phyloP scores from a whole-genome alignment of 2,329 filamentous ascomycete genomes.

The Meredithiella fracta region DNA sequence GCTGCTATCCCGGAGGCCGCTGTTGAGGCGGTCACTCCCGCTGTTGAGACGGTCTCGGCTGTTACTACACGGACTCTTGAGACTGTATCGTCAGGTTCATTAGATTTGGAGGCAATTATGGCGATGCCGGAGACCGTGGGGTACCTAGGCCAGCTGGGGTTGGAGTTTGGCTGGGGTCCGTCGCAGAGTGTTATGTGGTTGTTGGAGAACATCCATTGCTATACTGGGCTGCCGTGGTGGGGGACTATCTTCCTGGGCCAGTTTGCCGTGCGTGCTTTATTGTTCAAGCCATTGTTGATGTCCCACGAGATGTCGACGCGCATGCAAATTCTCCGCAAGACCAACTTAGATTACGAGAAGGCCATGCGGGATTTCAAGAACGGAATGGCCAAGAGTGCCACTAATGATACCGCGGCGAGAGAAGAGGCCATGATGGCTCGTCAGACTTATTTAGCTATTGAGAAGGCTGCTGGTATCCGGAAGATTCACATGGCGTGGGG shows the following conservation, averaged over 20 bases:
- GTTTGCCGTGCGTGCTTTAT: slow-evolving; percentile 42
- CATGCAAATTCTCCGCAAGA: slow-evolving; percentile 38
- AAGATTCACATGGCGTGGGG: slow-evolving; percentile 24
- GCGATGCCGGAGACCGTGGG: slow-evolving; percentile 60
- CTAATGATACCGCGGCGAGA: slow-evolving; percentile 5
- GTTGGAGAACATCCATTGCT: slow-evolving; percentile 72
- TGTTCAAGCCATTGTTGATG: slow-evolving; percentile 49
- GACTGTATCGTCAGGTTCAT: slow-evolving; percentile 16
- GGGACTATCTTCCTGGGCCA: slow-evolving; percentile 52
- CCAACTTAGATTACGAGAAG: slow-evolving; percentile 34
- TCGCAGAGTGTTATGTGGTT: slow-evolving; percentile 56
- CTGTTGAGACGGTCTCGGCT: slow-evolving; percentile 7
- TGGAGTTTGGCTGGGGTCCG: slow-evolving; percentile 76
- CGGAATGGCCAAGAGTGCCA: slow-evolving; percentile 24
- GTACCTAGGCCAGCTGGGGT: slow-evolving; percentile 63
- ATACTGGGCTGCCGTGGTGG: slow-evolving; percentile 65
- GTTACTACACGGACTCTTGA: slow-evolving; percentile 15
- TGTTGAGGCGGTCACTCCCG: slow-evolving; percentile 7
- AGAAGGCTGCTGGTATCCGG: slow-evolving; percentile 23
- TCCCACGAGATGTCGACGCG: slow-evolving; percentile 46
- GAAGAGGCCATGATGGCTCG: slow-evolving; percentile 15
- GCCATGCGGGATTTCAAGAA: slow-evolving; percentile 26
- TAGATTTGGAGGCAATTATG: slow-evolving; percentile 24
- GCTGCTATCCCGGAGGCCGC: slow-evolving; percentile 12
- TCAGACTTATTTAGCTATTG: slow-evolving; percentile 19